Percentiles rank a stretch among this genome's conserved stretches.
Evolutionary conservation across 805 yeast species (phyloP).

Genomic region (Wickerhamiella kurtzmanii): DNA sequence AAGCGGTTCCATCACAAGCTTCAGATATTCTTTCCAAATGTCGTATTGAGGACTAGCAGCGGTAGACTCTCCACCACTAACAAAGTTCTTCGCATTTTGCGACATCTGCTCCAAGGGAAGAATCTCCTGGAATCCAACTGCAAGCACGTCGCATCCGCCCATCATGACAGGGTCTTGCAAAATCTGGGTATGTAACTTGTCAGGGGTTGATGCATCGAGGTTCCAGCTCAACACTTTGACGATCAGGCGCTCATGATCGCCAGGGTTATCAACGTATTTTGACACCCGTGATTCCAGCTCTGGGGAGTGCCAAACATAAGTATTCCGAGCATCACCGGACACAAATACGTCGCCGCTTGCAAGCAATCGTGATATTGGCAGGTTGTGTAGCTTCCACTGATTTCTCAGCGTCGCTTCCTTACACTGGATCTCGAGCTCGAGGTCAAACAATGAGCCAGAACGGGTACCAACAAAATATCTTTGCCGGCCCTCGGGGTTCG

Average conservation of each 20-base stretch:
- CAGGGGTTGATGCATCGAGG: slow-evolving; percentile 29
- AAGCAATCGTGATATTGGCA: slow-evolving; percentile 16
- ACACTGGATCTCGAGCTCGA: slow-evolving; percentile 16
- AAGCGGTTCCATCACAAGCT: slow-evolving; percentile 17
- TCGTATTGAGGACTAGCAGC: slow-evolving; percentile 21
- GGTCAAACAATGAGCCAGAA: slow-evolving; percentile 27
- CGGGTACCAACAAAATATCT: slow-evolving; percentile 28
- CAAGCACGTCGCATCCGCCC: slow-evolving; percentile 48
- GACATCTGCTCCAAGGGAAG: slow-evolving; percentile 79
- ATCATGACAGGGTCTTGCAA: slow-evolving; percentile 4
- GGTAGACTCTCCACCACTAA: slow-evolving; percentile 34
- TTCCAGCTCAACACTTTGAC: slow-evolving; percentile 30
- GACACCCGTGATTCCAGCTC: slow-evolving; percentile 20
- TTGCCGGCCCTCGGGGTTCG: slow-evolving; percentile 13
- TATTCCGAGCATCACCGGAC: slow-evolving; percentile 11
- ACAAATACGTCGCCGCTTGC: slow-evolving; percentile 10
- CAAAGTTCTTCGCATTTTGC: slow-evolving; percentile 44
- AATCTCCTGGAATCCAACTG: slow-evolving; percentile 80
- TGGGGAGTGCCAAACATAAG: slow-evolving; percentile 9
- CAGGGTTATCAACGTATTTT: slow-evolving; percentile 18
- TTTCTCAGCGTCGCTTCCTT: slow-evolving; percentile 24
- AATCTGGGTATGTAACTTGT: slow-evolving; percentile 20
- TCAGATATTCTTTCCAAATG: slow-evolving; percentile 25
- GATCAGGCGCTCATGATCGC: slow-evolving; percentile 8
- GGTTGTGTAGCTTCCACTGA: slow-evolving; percentile 29